Percentiles rank a stretch among this genome's conserved stretches.
These are phyloP conservation scores for Hysterium pulicare DNA, from an alignment of 2,329 filamentous ascomycete genomes.

Conservation along the genomic window DNA sequence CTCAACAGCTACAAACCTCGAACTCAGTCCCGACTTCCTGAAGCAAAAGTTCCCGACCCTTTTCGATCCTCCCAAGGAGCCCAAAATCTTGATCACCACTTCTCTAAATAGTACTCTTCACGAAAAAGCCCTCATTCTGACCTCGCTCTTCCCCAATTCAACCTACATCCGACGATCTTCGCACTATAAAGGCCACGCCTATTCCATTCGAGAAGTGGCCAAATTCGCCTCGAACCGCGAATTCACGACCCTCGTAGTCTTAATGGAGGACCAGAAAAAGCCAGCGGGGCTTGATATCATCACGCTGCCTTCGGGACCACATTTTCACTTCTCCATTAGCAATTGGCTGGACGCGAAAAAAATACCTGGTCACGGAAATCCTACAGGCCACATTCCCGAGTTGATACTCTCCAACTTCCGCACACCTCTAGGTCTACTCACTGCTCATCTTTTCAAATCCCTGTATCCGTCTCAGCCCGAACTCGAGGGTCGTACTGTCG, in stretches of 20 bases:
- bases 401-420: constrained; percentile 91
- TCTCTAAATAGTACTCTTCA: constrained; percentile 86
- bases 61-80: constrained; percentile 56
- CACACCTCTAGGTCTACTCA: constrained; percentile 83
- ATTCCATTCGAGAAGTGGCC: constrained; percentile 86
- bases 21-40: constrained; percentile 59
- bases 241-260: constrained; percentile 78
- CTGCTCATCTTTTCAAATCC: constrained; percentile 75
- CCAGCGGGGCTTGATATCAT: constrained; percentile 79
- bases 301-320: constrained; percentile 79
- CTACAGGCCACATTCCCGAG: constrained; percentile 87
- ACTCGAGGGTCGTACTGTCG: constrained; percentile 79
- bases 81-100: constrained; percentile 91
- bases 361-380: constrained; percentile 83
- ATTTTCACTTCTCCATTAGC: constrained; percentile 86
- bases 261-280: constrained; percentile 86
- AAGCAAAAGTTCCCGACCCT: constrained; percentile 59
- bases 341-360: constrained; percentile 89
- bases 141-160: constrained; percentile 74
- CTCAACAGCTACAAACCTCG: constrained; percentile 57
- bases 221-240: constrained; percentile 77
- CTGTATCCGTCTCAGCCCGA: constrained; percentile 81
- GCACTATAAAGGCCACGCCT: constrained; percentile 84
- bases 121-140: constrained; percentile 73
- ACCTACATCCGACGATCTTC: constrained; percentile 80